Conservation (phyloP, 257 asterid genomes). For the Ocimum tenuiflorum region DNA sequence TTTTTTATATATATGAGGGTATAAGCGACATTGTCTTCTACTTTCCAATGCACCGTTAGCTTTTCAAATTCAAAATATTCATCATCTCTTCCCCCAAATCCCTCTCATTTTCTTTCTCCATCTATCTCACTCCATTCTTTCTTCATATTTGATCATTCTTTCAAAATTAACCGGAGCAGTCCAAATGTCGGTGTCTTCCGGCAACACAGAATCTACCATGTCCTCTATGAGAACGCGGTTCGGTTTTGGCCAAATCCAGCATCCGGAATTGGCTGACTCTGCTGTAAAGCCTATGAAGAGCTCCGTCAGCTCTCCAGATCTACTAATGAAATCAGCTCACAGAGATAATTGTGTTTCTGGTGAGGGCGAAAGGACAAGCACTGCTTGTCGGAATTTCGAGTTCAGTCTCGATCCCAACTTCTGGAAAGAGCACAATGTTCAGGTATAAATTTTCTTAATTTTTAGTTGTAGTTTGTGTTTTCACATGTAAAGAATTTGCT, state of each 20-base stretch:
- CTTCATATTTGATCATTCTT: not conserved
- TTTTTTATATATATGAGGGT: not conserved
- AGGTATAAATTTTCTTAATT: conserved; percentile 31
- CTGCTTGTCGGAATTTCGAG: conserved; percentile 44
- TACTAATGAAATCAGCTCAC: conserved; percentile 39
- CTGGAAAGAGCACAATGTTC: conserved; percentile 87
- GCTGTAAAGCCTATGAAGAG: conserved; percentile 34
- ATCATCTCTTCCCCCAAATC: not conserved
- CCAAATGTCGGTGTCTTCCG: conserved; percentile 49
- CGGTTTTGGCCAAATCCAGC: conserved; percentile 40
- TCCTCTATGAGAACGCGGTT: conserved; percentile 58
- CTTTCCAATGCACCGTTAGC: not conserved
- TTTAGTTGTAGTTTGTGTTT: not conserved
- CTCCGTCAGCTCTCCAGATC: conserved; percentile 63
- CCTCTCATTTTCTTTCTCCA: not conserved
- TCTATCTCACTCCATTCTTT: not conserved
- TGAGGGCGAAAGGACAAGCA: conserved; percentile 30
- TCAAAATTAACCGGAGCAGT: not conserved
- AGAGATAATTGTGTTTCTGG: conserved; percentile 34
- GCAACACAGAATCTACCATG: conserved; percentile 33
- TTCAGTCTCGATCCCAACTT: conserved; percentile 65
- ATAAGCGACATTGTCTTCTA: not conserved
- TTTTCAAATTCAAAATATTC: conserved; percentile 24
- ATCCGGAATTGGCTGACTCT: conserved; percentile 29
- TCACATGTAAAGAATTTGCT: not conserved